Conservation (phyloP, 805 yeast genomes). For the Kodamaea jinghongensis region DNA sequence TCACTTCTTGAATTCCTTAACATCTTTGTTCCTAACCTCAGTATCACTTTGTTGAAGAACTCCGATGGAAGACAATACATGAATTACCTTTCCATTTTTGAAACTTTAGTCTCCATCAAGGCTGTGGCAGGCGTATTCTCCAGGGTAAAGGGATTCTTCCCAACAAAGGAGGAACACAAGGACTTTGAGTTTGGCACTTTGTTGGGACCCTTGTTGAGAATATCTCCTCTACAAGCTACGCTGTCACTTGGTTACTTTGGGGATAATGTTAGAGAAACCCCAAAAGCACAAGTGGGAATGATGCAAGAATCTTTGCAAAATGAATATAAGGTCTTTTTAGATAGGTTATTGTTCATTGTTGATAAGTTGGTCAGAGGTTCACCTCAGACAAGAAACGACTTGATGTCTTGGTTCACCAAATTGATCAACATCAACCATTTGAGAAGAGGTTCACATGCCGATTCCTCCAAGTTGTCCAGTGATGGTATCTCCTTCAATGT, state of each 20-base stretch:
- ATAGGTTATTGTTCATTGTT: slow-evolving; percentile 64
- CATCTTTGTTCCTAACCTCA: slow-evolving; percentile 46
- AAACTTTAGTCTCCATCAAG: slow-evolving; percentile 57
- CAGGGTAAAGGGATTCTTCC: slow-evolving; percentile 53
- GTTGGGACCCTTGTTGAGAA: slow-evolving; percentile 71
- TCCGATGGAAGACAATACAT: slow-evolving; percentile 52
- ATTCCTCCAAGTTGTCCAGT: slow-evolving; percentile 60
- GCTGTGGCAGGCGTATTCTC: slow-evolving; percentile 60
- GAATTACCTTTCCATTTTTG: slow-evolving; percentile 52
- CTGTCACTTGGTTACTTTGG: slow-evolving; percentile 47
- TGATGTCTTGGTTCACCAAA: slow-evolving; percentile 68
- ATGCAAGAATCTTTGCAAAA: slow-evolving; percentile 60
- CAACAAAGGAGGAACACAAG: slow-evolving; percentile 38
- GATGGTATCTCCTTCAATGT: slow-evolving; percentile 84
- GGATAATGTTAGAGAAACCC: slow-evolving; percentile 18
- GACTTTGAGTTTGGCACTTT: slow-evolving; percentile 60
- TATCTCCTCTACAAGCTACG: slow-evolving; percentile 69
- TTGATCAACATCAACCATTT: slow-evolving; percentile 81
- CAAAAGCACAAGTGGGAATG: slow-evolving; percentile 41
- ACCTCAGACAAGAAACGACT: slow-evolving; percentile 54
- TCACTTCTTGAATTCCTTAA: slow-evolving; percentile 58
- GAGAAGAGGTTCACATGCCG: slow-evolving; percentile 82
- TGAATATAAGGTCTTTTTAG: slow-evolving; percentile 58
- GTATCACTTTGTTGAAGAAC: slow-evolving; percentile 38
- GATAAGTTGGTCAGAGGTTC: slow-evolving; percentile 78